These are phyloP conservation scores for Leccinum ochraceum DNA, from an alignment of 768 basidiomycete genomes.

Conservation along the genomic window DNA sequence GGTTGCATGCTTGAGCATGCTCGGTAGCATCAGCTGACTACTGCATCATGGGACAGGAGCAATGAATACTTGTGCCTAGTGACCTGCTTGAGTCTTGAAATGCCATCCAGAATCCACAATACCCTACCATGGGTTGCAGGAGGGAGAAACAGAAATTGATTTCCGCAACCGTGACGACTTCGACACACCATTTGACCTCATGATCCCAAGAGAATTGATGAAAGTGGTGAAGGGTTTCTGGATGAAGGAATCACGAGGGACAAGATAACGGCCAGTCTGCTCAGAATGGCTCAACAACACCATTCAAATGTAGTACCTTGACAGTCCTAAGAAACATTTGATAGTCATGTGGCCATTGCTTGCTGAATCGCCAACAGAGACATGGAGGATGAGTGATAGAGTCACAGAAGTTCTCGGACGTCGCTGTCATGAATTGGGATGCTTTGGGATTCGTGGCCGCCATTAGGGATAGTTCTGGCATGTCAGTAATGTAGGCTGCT, in stretches of 20 bases:
- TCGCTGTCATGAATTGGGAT: slow-evolving; percentile 34
- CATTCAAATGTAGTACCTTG: slow-evolving; percentile 7
- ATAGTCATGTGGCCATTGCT: slow-evolving; percentile 3
- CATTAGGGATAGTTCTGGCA: slow-evolving; percentile 32
- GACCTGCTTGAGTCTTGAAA: slow-evolving; percentile 32
- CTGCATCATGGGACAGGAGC: not conserved
- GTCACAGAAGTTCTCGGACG: slow-evolving; percentile 30
- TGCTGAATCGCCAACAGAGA: not conserved
- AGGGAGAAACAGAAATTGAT: slow-evolving; percentile 39
- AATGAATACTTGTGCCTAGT: not conserved
- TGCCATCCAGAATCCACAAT: slow-evolving; percentile 39
- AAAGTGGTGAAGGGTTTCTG: slow-evolving; percentile 13
- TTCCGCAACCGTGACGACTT: slow-evolving; percentile 21
- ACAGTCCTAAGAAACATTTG: slow-evolving; percentile 11
- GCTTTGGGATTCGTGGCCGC: slow-evolving; percentile 30
- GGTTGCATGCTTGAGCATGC: not conserved
- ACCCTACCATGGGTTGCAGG: slow-evolving; percentile 38
- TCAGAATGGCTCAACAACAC: slow-evolving; percentile 23
- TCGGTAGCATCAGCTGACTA: not conserved
- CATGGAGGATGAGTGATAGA: not conserved
- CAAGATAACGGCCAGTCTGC: slow-evolving; percentile 36
- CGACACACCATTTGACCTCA: not conserved
- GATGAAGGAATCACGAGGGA: slow-evolving; percentile 36
- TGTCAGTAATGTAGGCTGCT: slow-evolving; percentile 34
- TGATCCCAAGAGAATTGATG: not conserved